phyloP scores from a whole-genome alignment of 805 yeast genomes.

The Scheffersomyces coipomensis region DNA sequence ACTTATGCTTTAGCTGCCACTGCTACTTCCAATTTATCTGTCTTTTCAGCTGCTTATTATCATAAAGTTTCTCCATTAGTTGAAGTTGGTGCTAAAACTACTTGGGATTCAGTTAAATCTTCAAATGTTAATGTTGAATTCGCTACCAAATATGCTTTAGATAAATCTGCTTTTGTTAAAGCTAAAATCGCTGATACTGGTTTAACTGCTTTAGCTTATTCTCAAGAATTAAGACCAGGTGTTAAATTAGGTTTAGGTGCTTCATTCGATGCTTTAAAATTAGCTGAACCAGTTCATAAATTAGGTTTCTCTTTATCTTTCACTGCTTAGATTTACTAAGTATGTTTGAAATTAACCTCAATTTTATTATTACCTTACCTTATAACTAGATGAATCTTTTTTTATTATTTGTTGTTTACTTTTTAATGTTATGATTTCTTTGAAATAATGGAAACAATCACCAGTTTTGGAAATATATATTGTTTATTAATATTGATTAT shows the following conservation, averaged over 20 bases:
- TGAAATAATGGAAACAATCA: no score
- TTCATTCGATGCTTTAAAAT: constrained; percentile 91
- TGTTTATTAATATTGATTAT: no score
- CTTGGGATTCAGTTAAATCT: constrained; percentile 84
- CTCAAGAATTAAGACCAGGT: constrained; percentile 93
- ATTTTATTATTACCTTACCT: no score
- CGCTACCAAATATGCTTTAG: constrained; percentile 92
- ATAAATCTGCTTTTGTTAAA: constrained; percentile 85
- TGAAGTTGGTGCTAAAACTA: constrained; percentile 98
- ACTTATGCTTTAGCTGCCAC: constrained; percentile 82
- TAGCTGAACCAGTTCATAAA: constrained; percentile 97
- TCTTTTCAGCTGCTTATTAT: constrained; percentile 94
- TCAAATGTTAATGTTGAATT: constrained; percentile 89
- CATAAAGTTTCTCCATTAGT: constrained; percentile 88
- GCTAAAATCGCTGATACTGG: constrained; percentile 97
- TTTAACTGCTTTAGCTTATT: constrained; percentile 88
- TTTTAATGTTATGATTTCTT: no score
- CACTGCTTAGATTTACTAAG: constrained; percentile 61
- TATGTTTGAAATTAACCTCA: neutral
- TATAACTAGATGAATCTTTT: neutral
- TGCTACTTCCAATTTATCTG: constrained; percentile 81
- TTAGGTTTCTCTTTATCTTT: constrained; percentile 93
- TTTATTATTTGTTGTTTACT: no score
- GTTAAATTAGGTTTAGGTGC: constrained; percentile 96
- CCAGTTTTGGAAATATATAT: no score